Base-by-base conservation (phyloP, 192 early-diverging fungal genomes). In the Backusella psychrophila region DNA sequence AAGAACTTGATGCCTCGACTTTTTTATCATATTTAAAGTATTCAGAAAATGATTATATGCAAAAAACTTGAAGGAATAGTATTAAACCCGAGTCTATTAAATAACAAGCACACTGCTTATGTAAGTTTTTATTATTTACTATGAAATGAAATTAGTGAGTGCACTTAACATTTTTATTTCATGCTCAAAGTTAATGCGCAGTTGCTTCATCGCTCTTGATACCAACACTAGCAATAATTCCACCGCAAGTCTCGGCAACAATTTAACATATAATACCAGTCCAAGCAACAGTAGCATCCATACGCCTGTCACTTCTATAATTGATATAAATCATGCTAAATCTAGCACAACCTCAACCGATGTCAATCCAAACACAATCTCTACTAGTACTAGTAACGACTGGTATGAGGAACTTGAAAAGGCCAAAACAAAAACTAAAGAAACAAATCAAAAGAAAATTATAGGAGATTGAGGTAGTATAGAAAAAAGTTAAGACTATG, bases 1-100 rank as follows among this genome's bases (percentile, higher is more conserved):
- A 33, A 36, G 66, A 68, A 68, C 29, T 68, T 68, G 66, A 35
- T 19, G 66, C 66, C 15, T 19, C 34, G 15, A 68, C 66, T 35
- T 68, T 68, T 33, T 68, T 68, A 68, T 7, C 8, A 68, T 19
- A n/a, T 36, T 36, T 35, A 68, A n/a, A 19, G 66, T n/a, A 36
- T 68, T n/a, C 66, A 68, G n/a, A 36, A 68, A 68, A 36, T 36
- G 35, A 17, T 34, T 68, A 68, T 68, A 68, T 35, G 34, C 66
- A 35, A 35, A 0, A 33, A 33, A 35, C 29, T 68, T 68, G 34
- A n/a, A 36, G 66, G 35, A 35, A 21, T 68, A 35, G 33, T 0
- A 36, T 1, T 68, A 68, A 36, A 68, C 35, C 33, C 66, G n/a
- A 68, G 66, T 36, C n/a, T 68, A n/a, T 35, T 68, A 35, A 5